Evolutionary conservation across 2,329 filamentous ascomycete genomes (phyloP), one percentile per base, ranked within the genome.

Genomic region (Dryadomyces quercus-mongolicae): DNA sequence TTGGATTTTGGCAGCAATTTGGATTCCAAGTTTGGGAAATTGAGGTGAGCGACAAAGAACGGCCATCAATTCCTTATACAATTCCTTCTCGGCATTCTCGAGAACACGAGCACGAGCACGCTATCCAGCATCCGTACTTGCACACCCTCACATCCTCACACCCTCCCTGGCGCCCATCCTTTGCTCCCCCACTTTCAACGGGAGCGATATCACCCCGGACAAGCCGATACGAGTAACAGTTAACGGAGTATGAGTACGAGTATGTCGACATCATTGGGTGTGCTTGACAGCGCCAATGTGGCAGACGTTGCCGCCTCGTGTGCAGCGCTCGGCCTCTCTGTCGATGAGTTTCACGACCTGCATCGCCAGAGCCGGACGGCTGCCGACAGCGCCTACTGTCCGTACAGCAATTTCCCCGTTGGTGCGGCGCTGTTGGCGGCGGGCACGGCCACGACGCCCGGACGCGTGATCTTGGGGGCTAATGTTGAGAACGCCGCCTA

Each of bases 401-500:
- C 88, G 3, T 95, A 96, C 75, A 94, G 88, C 63, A 79, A 85
- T 57, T 98, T 97, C 76, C 87, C 84, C 59, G 93, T 98, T 58
- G 93, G 93, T 58, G 85, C 87, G 51, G 84, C 86, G 38, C 70
- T 97, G 57, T 81, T 97, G 58, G 76, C 20, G 44, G 44, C 20
- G 44, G 44, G 44, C 46, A 16, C 48, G 46, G 40, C 36, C 44
- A 52, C 51, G 54, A 57, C 66, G 67, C 2, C 16, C 22, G 40
- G 52, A 48, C 53, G 50, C n/a, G 45, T 56, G 61, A 75, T 90
- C 55, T 73, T 78, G 48, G 93, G 93, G 54, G 90, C 88, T 58
- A 95, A 95, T 66, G 82, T 97, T 58, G 93, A 98, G 72, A 96
- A 97, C 66, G 91, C 89, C 1, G 75, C 86, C 31, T 97, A 95